Evolutionary conservation across 805 yeast genomes (phyloP).

Genomic region (Deakozyma indianensis): DNA sequence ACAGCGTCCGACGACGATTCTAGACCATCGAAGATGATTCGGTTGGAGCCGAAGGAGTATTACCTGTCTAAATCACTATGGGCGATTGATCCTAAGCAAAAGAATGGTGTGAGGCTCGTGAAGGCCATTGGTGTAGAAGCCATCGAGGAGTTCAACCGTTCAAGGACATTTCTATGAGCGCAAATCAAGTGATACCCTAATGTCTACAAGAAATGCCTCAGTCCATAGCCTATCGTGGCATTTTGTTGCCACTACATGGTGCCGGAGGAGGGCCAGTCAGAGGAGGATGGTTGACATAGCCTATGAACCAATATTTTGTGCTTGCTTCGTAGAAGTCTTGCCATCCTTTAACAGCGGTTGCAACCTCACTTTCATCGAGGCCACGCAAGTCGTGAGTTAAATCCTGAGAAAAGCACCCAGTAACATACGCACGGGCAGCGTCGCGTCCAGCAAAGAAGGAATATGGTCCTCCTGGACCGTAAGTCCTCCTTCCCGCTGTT

Average conservation of each 20-base stretch:
- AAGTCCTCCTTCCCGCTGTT: constrained; percentile 30
- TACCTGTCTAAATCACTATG: background rate
- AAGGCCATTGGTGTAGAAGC: background rate
- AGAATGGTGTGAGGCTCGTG: background rate
- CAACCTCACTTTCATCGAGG: constrained; percentile 29
- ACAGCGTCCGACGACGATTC: background rate
- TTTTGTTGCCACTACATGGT: constrained; percentile 24
- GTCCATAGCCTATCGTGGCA: constrained; percentile 5
- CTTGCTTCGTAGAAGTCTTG: constrained; percentile 31
- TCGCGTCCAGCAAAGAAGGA: constrained; percentile 47
- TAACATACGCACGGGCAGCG: constrained; percentile 52
- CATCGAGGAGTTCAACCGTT: background rate
- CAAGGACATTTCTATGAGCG: background rate
- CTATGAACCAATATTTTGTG: constrained; percentile 47
- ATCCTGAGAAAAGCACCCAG: constrained; percentile 55
- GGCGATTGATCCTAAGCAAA: background rate
- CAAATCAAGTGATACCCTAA: background rate
- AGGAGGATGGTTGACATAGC: constrained; percentile 34
- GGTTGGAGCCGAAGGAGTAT: background rate
- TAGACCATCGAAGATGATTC: background rate
- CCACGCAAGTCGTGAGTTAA: constrained; percentile 56
- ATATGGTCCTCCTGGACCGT: constrained; percentile 49
- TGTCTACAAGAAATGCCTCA: no score
- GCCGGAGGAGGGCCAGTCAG: constrained; percentile 36
- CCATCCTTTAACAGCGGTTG: constrained; percentile 35